Evolutionary conservation across 2,329 filamentous ascomycete species (phyloP).

Genomic region (Penicillium sp.): DNA sequence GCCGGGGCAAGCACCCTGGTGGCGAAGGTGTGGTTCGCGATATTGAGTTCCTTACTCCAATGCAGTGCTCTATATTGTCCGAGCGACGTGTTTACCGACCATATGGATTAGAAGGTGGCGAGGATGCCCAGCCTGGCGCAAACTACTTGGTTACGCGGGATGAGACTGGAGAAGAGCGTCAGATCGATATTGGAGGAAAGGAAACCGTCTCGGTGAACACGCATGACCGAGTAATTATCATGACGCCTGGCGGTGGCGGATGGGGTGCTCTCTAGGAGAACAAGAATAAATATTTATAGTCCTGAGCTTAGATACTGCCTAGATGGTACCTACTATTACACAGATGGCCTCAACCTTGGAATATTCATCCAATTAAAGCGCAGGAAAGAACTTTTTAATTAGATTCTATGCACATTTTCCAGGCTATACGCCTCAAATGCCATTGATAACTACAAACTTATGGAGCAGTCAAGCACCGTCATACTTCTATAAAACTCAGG

Average conservation of each 20-base stretch:
- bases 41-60: slow-evolving; percentile 78
- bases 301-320: too few relatives aligned
- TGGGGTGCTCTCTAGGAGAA: slow-evolving; percentile 23
- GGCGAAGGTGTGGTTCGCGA: slow-evolving; percentile 78
- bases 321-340: too few relatives aligned
- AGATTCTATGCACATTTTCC: too few relatives aligned
- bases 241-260: slow-evolving; percentile 57
- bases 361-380: too few relatives aligned
- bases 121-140: slow-evolving; percentile 73
- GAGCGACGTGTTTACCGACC: slow-evolving; percentile 75
- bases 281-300: too few relatives aligned
- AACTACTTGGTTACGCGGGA: slow-evolving; percentile 86
- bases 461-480: too few relatives aligned
- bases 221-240: slow-evolving; percentile 62
- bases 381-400: too few relatives aligned
- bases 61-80: slow-evolving; percentile 77
- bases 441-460: too few relatives aligned
- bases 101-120: slow-evolving; percentile 81
- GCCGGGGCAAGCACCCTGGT: slow-evolving; percentile 65
- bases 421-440: too few relatives aligned
- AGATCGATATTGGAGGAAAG: slow-evolving; percentile 62
- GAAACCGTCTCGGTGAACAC: slow-evolving; percentile 61
- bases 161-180: slow-evolving; percentile 52
- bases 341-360: too few relatives aligned
- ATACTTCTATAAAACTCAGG: not conserved